phyloP scores from a whole-genome alignment of 345 rosid genomes.

The Euphorbia lathyris region DNA sequence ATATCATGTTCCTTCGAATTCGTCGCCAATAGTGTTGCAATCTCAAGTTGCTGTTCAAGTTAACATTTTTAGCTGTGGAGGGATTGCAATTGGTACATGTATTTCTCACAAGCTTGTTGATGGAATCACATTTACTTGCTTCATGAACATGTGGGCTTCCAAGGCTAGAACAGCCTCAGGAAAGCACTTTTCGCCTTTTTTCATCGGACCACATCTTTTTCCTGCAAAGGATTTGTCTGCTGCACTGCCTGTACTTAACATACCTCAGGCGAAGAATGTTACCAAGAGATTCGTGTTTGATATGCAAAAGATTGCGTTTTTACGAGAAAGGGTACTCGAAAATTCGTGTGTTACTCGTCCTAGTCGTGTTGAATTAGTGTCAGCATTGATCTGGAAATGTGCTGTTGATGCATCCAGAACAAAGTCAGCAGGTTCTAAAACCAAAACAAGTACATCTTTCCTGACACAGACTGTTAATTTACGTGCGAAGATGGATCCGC shows the following conservation, averaged over 20 bases:
- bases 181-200: background rate
- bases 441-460: background rate
- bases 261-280: constrained; percentile 12
- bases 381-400: constrained; percentile 16
- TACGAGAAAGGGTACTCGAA: constrained; percentile 4
- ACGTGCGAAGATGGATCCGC: constrained; percentile 25
- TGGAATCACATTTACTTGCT: constrained; percentile 19
- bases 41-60: constrained; percentile 21
- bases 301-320: background rate
- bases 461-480: constrained; percentile 34
- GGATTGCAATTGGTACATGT: constrained; percentile 26
- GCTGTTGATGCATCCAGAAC: constrained; percentile 4
- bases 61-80: constrained; percentile 32
- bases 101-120: constrained; percentile 29
- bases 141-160: constrained; percentile 26
- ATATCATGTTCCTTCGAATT: background rate
- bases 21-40: background rate
- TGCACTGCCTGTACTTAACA: constrained; percentile 6
- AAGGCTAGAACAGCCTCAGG: constrained; percentile 15
- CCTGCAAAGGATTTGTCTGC: constrained; percentile 15
- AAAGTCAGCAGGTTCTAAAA: background rate
- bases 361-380: constrained; percentile 9
- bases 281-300: constrained; percentile 20
- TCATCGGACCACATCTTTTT: constrained; percentile 8
- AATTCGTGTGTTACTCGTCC: background rate